A percentile compares a stretch with the other conserved stretches of the same genome.
These are phyloP conservation scores for Alloteropsis semialata DNA, from an alignment of 176 grass and related monocot species.

Conservation along the genomic window DNA sequence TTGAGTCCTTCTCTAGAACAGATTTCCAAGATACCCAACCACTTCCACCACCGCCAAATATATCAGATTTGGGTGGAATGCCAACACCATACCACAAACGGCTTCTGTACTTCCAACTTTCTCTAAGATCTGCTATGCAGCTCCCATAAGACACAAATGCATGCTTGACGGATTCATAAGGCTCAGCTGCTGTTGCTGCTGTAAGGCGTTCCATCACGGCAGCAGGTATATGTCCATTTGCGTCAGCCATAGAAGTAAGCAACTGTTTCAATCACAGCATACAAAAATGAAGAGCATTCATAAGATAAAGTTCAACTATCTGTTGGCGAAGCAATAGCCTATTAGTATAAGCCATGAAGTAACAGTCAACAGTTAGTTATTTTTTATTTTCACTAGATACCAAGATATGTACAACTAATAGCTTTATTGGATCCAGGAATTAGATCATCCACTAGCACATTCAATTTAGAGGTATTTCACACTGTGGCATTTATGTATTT, in stretches of 20 bases:
- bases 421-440: constrained; percentile 6
- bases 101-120: constrained; percentile 97
- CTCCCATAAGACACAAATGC: constrained; percentile 97
- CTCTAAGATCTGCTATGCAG: constrained; percentile 73
- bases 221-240: constrained; percentile 96
- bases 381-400: not conserved
- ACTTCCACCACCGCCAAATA: constrained; percentile 81
- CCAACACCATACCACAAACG: constrained; percentile 94
- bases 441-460: not conserved
- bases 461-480: constrained; percentile 11
- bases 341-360: constrained; percentile 10
- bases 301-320: constrained; percentile 23
- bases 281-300: constrained; percentile 34
- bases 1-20: constrained; percentile 73
- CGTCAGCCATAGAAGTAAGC: constrained; percentile 94
- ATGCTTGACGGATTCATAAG: constrained; percentile 93
- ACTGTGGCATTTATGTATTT: not conserved
- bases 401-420: not conserved
- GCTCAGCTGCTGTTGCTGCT: constrained; percentile 93
- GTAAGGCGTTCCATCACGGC: constrained; percentile 93
- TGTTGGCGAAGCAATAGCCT: constrained; percentile 7
- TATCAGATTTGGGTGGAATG: constrained; percentile 62
- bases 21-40: constrained; percentile 78
- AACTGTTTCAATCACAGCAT: constrained; percentile 61
- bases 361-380: constrained; percentile 3